Conservation (phyloP, 441 rosid genomes). For the Syzygium malaccense region DNA sequence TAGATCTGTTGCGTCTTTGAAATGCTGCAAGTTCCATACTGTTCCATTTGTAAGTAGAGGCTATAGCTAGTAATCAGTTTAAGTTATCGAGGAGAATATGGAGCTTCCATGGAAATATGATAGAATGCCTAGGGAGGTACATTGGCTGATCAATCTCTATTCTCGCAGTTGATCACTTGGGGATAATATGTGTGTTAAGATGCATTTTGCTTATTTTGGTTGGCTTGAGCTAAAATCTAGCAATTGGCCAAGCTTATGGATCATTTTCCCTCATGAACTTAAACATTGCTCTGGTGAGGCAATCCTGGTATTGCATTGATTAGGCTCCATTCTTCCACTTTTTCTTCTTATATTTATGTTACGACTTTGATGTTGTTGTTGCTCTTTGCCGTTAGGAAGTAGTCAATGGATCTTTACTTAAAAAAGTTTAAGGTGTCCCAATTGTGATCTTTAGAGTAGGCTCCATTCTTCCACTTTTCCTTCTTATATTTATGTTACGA, state of each 20-base stretch:
- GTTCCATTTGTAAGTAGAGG: too few species aligned
- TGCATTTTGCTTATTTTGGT: not conserved
- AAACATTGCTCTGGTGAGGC: not conserved
- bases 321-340: not conserved
- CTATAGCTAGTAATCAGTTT: not conserved
- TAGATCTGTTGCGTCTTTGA: not conserved
- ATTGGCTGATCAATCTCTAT: not conserved
- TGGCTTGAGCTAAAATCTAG: not conserved
- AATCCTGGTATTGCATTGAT: not conserved
- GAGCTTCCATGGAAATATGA: not conserved
- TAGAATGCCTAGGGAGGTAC: not conserved
- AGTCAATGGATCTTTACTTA: not conserved
- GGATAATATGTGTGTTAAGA: not conserved
- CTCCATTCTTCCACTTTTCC: not conserved
- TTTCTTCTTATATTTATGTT: not conserved
- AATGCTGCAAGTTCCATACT: not conserved
- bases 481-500: not conserved
- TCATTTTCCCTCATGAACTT: not conserved
- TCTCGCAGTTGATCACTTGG: not conserved
- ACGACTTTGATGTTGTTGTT: not conserved
- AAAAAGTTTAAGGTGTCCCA: not conserved
- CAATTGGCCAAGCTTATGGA: not conserved
- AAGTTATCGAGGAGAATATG: not conserved
- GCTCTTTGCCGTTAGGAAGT: not conserved
- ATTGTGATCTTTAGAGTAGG: not conserved